A percentile compares a stretch with the other conserved stretches of the same genome.
Conservation (phyloP, 305 asterid genomes). For the Vinca major region DNA sequence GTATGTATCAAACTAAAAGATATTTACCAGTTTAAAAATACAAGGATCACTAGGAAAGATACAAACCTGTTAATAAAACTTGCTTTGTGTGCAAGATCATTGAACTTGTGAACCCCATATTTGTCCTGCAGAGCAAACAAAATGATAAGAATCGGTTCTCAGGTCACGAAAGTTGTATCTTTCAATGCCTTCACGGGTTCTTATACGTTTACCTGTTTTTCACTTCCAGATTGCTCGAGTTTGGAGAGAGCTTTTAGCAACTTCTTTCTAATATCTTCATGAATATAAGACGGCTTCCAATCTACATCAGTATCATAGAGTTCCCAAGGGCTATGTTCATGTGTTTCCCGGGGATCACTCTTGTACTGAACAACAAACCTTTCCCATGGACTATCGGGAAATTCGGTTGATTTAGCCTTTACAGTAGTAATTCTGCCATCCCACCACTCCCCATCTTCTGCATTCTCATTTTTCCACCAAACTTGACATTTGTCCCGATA, state of each 20-base stretch:
- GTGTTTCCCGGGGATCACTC: conserved; percentile 68
- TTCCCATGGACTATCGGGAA: conserved; percentile 97
- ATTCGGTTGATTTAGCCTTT: conserved; percentile 63
- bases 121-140: conserved; percentile 51
- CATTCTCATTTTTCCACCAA: conserved; percentile 93
- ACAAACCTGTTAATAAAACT: conserved; percentile 66
- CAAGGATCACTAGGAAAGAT: conserved; percentile 7
- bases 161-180: neutral
- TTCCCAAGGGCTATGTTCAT: conserved; percentile 97
- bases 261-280: conserved; percentile 42
- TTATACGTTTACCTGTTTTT: conserved; percentile 42
- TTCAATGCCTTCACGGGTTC: neutral
- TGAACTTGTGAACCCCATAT: conserved; percentile 67
- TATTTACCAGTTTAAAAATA: neutral
- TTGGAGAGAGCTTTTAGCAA: conserved; percentile 48
- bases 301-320: conserved; percentile 50
- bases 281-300: conserved; percentile 73
- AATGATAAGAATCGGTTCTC: neutral
- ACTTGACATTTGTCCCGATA: conserved; percentile 74
- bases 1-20: too few relatives aligned
- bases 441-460: conserved; percentile 89
- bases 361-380: conserved; percentile 72
- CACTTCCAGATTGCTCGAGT: conserved; percentile 57
- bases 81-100: conserved; percentile 58
- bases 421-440: conserved; percentile 69